Percentiles rank a stretch among this genome's conserved stretches.
Evolutionary conservation across 768 basidiomycete species (phyloP).

Genomic region (Collybiopsis luxurians): DNA sequence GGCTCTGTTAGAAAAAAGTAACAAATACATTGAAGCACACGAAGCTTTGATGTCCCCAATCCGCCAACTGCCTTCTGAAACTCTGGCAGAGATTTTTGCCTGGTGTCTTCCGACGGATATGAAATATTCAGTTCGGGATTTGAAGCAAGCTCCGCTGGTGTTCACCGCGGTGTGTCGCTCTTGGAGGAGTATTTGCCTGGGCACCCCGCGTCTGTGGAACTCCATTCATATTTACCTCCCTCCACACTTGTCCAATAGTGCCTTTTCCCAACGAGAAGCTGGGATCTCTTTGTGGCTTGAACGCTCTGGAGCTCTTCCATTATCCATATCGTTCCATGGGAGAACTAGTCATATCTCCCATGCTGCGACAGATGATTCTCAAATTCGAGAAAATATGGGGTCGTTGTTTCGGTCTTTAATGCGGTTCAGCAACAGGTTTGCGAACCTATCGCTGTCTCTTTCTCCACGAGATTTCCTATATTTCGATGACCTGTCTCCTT

Average conservation of each 20-base stretch:
- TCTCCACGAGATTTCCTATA: background rate
- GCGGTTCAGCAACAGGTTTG: background rate
- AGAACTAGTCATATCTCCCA: background rate
- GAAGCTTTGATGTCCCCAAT: conserved; percentile 22
- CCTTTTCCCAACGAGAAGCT: background rate
- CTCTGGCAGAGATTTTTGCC: background rate
- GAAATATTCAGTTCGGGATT: background rate
- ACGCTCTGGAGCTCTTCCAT: background rate
- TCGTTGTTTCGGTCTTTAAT: background rate
- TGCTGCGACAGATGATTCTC: too few relatives aligned
- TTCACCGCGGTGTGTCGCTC: conserved; percentile 13
- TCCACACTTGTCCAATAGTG: background rate
- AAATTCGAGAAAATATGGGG: too few relatives aligned
- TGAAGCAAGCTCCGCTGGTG: background rate
- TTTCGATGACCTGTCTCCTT: background rate
- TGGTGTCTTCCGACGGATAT: background rate
- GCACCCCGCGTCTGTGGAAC: conserved; percentile 25
- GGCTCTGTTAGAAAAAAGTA: background rate
- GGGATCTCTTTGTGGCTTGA: background rate
- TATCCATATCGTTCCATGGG: background rate
- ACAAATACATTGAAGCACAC: conserved; percentile 16
- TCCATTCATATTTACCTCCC: conserved; percentile 13
- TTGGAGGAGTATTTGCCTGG: conserved; percentile 23
- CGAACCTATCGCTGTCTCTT: background rate
- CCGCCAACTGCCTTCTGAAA: conserved; percentile 11